Evolutionary conservation across 768 basidiomycete genomes (phyloP), one percentile per base, ranked within the genome.

Genomic region (Royoungia palumana): DNA sequence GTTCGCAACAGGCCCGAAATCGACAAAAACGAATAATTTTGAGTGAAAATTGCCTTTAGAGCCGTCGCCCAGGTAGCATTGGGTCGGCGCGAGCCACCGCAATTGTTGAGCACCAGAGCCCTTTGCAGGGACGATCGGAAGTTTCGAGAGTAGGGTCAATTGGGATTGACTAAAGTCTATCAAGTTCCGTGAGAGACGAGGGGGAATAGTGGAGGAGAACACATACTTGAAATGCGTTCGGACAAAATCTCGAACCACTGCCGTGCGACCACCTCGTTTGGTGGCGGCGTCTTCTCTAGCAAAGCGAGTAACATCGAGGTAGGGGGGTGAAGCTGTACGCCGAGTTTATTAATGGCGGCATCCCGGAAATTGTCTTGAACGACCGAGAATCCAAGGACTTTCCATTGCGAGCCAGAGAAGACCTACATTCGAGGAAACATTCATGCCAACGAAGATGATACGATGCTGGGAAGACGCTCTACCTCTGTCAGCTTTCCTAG

Each of bases 1-100:
- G 56, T 94, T 95, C 21, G 87, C 95, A 5, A 75, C 71, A 2
- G 76, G 62, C 2, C 94, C 94, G 62, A 95, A 96, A 64, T 95
- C 85, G 42, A 98, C 82, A 58, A 94, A 96, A 28, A 80, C 76
- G 61, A 97, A 96, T 2, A 95, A 70, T 54, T 86, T 85, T 4
- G 86, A 85, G 60, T 89, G 87, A 35, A 92, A 81, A 30, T 77
- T 74, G 21, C 78, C 76, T 21, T 74, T 70, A 16, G 72, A 66
- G 43, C 74, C 70, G 24, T 74, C 71, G 4, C 77, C 79, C 48
- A 93, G 76, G 61, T 85, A 90, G 55, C 89, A 92, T 47, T 85
- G 83, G 4, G 62, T 71, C 9, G 88, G 87, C 21, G 77, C 64
- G 21, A 86, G 62, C 74, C 73, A 82, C 41, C 62, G 74, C 51